These are phyloP conservation scores for Notholithocarpus densiflorus DNA, from an alignment of 306 rosid species.

Conservation along the genomic window DNA sequence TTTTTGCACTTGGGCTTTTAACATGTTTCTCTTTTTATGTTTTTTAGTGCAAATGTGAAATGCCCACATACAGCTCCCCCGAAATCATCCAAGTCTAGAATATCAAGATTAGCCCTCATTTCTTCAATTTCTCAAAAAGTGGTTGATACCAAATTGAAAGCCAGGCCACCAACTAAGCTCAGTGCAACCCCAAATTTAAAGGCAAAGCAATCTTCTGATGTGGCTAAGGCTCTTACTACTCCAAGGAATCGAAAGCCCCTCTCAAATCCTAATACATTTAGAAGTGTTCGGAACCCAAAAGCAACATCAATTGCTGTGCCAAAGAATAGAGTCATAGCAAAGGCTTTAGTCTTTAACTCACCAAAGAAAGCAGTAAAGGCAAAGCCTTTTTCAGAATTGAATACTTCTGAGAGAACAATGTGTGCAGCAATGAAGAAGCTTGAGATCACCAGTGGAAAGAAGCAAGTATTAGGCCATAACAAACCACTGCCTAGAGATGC, in stretches of 20 bases:
- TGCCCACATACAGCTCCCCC: slow-evolving; percentile 87
- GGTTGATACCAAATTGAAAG: slow-evolving; percentile 31
- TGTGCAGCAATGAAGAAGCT: slow-evolving; percentile 82
- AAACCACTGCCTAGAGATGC: slow-evolving; percentile 39
- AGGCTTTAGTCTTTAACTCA: slow-evolving; percentile 70
- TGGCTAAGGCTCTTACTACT: slow-evolving; percentile 68
- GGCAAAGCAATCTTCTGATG: slow-evolving; percentile 46
- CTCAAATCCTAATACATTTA: slow-evolving; percentile 57
- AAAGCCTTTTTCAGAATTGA: slow-evolving; percentile 44
- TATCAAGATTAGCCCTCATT: slow-evolving; percentile 64
- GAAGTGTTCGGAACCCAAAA: slow-evolving; percentile 69
- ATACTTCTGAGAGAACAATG: slow-evolving; percentile 50
- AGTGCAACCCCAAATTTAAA: slow-evolving; percentile 59
- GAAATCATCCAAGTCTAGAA: slow-evolving; percentile 62
- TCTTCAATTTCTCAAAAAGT: slow-evolving; percentile 61
- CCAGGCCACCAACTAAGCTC: slow-evolving; percentile 41
- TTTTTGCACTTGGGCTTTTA: background rate
- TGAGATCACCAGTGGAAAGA: slow-evolving; percentile 55
- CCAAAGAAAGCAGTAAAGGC: slow-evolving; percentile 57
- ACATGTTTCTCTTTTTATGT: background rate
- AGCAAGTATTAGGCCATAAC: slow-evolving; percentile 36
- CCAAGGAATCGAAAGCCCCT: slow-evolving; percentile 66
- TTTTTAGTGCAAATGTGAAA: slow-evolving; percentile 49
- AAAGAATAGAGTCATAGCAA: slow-evolving; percentile 56
- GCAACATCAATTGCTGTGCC: slow-evolving; percentile 40